Base-by-base conservation (phyloP, 345 rosid species). In the Balakata baccata region DNA sequence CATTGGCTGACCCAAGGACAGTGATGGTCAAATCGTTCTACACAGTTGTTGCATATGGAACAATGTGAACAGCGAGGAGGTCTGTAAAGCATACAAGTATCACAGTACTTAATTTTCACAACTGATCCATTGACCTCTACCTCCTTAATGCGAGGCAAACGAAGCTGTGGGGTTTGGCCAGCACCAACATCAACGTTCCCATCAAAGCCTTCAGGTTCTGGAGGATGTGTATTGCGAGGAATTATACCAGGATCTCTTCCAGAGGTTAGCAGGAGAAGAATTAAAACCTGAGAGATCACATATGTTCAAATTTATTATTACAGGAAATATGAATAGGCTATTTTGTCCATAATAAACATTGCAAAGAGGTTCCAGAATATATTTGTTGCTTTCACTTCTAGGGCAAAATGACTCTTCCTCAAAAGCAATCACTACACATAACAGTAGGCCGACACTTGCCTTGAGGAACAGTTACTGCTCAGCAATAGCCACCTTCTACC, bases 51-150 rank as follows among this genome's bases (percentile, higher is more conserved):
- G 77, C 82, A 80, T 41, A 80, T 80, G 49, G 82, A 80, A 63
- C 82, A 80, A 71, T 80, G 82, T 9, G 82, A 80, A 72, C 82
- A 80, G 76, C 82, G 82, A 62, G 82, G 79, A 66, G 82, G 82
- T 64, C 82, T 75, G 66, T 80, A 80, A 68, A 80, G 82, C 82
- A 80, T 80, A 74, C 82, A 80, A 18, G 82, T 75, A 62, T 80
- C 82, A 75, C 82, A 80, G 57, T 80, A 80, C 61, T 75, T 80
- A 12, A 80, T 69, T 54, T 72, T 80, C 52, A 80, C 76, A 45
- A 22, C 37, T 63, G 59, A 52, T 50, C 82, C 82, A 39, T 75
- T 75, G 68, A 80, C 73, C 46, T 66, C 77, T 45, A 80, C 79
- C 43, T 80, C 82, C 76, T 80, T 80, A 54, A 75, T 5, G 50